Base-by-base conservation (phyloP, 164 flowering plant species). In the Magnolia kwangsiensis region DNA sequence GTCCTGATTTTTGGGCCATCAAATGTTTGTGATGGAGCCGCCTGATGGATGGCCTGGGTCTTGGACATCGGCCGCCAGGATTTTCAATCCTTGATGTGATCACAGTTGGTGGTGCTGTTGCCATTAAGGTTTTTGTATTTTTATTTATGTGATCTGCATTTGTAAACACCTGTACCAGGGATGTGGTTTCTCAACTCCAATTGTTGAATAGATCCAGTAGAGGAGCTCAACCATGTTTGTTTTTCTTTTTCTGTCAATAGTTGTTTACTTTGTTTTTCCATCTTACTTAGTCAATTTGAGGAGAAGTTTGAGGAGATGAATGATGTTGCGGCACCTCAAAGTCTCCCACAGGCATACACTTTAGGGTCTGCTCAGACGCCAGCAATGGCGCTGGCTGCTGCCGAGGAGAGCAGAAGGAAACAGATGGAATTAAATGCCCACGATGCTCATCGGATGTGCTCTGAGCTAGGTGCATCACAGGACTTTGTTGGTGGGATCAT, bases 401-500 rank as follows among this genome's bases (percentile, higher is more conserved):
- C 72, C 1, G 86, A 83, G 73, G 87, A 85, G 51, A 68, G 74
- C 78, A 83, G 87, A 71, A 86, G 80, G 78, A 81, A 78, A 79
- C 87, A 84, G 73, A 74, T 83, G 68, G 86, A 81, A 79, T 63
- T 85, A 78, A 86, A 82, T 59, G 88, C 73, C 63, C 59, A 59
- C 14, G 90, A 86, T 74, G 77, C 61, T 77, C 85, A 82, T 10
- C 76, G 82, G 74, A 77, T 82, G 66, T 83, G 77, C 81, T 76
- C 92, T 10, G 95, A 90, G 72, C 78, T 76, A 31, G 87, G 64
- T 83, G 80, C 87, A 74, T 78, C 98, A 45, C 90, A 89, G 72
- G 99, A 94, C 78, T 90, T 92, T 82, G 90, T 87, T 72, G 82
- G 89, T 76, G 98, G 97, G 65, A 90, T 94, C 74, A 89, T 92